A percentile compares a stretch with the other conserved stretches of the same genome.
These are phyloP conservation scores for Yarrowia alimentaria DNA, from an alignment of 805 yeast species.

Conservation along the genomic window DNA sequence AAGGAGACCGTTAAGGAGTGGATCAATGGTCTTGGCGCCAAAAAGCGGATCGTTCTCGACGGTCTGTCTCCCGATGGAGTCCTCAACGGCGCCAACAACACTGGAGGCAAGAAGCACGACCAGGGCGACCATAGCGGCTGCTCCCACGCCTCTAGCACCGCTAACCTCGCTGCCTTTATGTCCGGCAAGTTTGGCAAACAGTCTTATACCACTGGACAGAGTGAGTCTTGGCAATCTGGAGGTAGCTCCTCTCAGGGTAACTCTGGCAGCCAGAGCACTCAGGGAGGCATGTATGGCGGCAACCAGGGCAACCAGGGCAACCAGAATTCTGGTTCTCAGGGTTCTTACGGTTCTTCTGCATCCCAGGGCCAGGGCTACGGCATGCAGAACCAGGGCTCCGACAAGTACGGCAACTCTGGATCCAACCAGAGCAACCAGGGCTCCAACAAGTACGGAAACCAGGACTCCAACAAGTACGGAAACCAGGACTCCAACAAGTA, in stretches of 20 bases:
- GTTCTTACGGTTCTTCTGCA: too few relatives aligned
- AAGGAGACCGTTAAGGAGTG: slow-evolving; percentile 30
- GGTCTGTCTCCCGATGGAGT: slow-evolving; percentile 32
- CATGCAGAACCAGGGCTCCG: slow-evolving; percentile 1
- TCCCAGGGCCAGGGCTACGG: slow-evolving; percentile 7
- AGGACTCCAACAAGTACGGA: neutral
- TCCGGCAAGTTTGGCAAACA: slow-evolving; percentile 16
- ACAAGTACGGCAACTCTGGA: neutral
- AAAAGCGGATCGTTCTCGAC: slow-evolving; percentile 22
- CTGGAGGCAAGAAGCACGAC: slow-evolving; percentile 29
- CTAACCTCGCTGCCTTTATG: slow-evolving; percentile 16
- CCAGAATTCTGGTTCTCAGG: neutral
- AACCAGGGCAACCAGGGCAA: slow-evolving; percentile 4
- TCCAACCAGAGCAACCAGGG: neutral
- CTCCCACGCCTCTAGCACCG: slow-evolving; percentile 10
- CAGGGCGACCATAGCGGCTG: slow-evolving; percentile 22
- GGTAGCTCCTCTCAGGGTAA: too few relatives aligned
- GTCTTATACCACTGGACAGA: slow-evolving; percentile 19
- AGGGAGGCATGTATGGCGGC: neutral
- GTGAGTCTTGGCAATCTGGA: slow-evolving; percentile 21
- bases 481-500: neutral
- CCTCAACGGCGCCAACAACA: slow-evolving; percentile 29
- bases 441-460: slow-evolving; percentile 5
- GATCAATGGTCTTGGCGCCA: slow-evolving; percentile 29
- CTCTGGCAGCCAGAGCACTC: neutral